A percentile compares a stretch with the other conserved stretches of the same genome.
Evolutionary conservation across 352 stramenopile species (phyloP).

Genomic region (Elongisporangium senticosum): DNA sequence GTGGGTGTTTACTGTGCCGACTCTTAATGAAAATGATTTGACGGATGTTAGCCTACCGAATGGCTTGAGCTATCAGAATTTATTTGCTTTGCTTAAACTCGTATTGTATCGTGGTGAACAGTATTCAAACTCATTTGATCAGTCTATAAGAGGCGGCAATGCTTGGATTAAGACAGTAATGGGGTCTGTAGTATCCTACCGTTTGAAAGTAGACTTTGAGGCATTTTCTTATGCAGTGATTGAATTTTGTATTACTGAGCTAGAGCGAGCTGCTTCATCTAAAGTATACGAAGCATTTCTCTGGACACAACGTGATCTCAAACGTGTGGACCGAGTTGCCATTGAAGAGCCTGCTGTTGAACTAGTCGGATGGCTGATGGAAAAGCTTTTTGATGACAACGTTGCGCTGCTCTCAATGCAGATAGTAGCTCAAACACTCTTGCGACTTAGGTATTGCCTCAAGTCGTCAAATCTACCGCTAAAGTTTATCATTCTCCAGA

Average conservation of each 20-base stretch:
- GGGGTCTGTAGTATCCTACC: not conserved
- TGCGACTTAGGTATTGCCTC: slow-evolving; percentile 25
- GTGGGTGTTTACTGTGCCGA: not conserved
- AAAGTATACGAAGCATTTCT: slow-evolving; percentile 54
- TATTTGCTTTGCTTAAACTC: slow-evolving; percentile 43
- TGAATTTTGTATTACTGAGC: slow-evolving; percentile 48
- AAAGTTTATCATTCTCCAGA: slow-evolving; percentile 49
- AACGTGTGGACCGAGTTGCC: slow-evolving; percentile 36
- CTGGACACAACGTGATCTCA: slow-evolving; percentile 75
- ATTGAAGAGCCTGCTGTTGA: slow-evolving; percentile 72
- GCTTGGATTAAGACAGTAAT: slow-evolving; percentile 4
- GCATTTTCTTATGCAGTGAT: slow-evolving; percentile 21
- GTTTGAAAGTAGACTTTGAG: slow-evolving; percentile 4
- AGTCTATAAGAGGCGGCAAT: slow-evolving; percentile 5
- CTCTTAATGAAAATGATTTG: not conserved
- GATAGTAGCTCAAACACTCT: slow-evolving; percentile 10
- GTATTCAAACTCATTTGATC: slow-evolving; percentile 12
- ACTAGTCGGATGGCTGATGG: slow-evolving; percentile 58
- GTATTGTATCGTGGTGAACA: slow-evolving; percentile 49
- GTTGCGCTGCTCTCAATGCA: slow-evolving; percentile 1
- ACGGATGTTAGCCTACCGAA: not conserved
- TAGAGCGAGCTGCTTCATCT: slow-evolving; percentile 47
- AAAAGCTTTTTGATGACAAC: slow-evolving; percentile 26
- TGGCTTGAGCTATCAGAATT: slow-evolving; percentile 4
- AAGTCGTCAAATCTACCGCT: slow-evolving; percentile 50